Base-by-base conservation (phyloP, 2,329 filamentous ascomycete species). In the Tolypocladium sp. region DNA sequence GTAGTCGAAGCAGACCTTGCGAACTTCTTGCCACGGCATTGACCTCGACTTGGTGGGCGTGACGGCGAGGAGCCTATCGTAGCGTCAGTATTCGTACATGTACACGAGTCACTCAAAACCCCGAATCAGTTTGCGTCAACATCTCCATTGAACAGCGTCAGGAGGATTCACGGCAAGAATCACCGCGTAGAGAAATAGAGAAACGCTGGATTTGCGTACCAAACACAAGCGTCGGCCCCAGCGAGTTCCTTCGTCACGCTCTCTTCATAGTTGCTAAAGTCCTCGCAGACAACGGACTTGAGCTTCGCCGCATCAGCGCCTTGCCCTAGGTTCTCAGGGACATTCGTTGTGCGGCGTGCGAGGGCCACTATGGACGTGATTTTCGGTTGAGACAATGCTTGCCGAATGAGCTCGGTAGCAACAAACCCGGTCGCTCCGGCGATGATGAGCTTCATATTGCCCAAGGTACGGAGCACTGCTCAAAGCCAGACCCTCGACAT, bases 391-490 rank as follows among this genome's bases (percentile, higher is more conserved):
- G 61, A 64, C 7, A 79, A 65, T 27, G 73, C 73, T 57, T 79
- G 76, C 15, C 76, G 76, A 53, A 80, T 63, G 33, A 81, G 60
- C 57, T 79, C 77, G 41, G 64, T 70, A 42, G 68, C 78, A 2
- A 79, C 68, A 46, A 73, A 76, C 57, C 77, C 77, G 0, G 72
- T 77, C 4, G 75, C 72, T 2, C 77, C 77, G 13, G 71, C 67
- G 20, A 79, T 65, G 30, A 79, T 71, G 46, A 79, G 65, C 61
- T 78, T 79, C 76, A 79, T 79, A 52, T 64, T 25, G 62, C 69
- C 35, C 27, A 35, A 41, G 41, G 9, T 37, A 37, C 35, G 35
- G 35, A 15, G 35, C 15, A 37, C 12, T 13, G 12, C 27, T 22
- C 13, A 8, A 35, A 37, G 51, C 7, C 30, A 33, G 7, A 33